Conservation (phyloP, 2,329 filamentous ascomycete genomes). For the Colletotrichum sidae region DNA sequence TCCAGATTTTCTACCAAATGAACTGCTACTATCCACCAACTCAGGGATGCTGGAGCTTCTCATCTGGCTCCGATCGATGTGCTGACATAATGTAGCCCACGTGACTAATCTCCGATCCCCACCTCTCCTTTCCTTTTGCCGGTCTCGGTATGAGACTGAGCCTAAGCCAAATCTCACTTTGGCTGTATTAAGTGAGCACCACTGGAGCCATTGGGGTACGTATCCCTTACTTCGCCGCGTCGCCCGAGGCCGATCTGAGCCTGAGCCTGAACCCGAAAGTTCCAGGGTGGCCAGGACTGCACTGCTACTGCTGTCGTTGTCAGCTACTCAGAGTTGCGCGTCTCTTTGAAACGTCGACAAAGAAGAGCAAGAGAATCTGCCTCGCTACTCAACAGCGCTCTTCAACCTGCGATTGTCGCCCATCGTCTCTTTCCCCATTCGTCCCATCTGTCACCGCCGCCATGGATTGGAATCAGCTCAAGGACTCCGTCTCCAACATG, state of each 20-base stretch:
- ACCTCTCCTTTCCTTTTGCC: constrained; percentile 11
- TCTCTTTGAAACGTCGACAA: constrained; percentile 38
- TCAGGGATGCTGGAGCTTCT: too few relatives aligned
- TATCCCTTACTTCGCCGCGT: constrained; percentile 29
- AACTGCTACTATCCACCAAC: too few relatives aligned
- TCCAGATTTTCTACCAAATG: too few relatives aligned
- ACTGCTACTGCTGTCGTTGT: neutral
- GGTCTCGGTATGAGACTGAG: neutral
- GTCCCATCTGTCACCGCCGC: constrained; percentile 42
- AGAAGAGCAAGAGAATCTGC: constrained; percentile 20
- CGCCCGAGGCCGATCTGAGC: constrained; percentile 30
- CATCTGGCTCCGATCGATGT: too few relatives aligned
- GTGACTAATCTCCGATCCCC: constrained; percentile 9
- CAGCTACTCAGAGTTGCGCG: constrained; percentile 8
- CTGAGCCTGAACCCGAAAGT: constrained; percentile 35
- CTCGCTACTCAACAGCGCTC: constrained; percentile 13
- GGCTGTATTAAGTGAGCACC: constrained; percentile 1
- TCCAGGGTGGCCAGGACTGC: constrained; percentile 36
- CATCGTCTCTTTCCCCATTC: constrained; percentile 20
- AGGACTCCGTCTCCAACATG: constrained; percentile 90
- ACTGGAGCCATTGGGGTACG: constrained; percentile 9
- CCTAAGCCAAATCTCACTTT: constrained; percentile 4
- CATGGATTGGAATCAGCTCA: constrained; percentile 90
- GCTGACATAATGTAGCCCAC: neutral
- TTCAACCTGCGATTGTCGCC: constrained; percentile 6